These are phyloP conservation scores for Barnettozyma vustinii DNA, from an alignment of 805 yeast species.

Conservation along the genomic window DNA sequence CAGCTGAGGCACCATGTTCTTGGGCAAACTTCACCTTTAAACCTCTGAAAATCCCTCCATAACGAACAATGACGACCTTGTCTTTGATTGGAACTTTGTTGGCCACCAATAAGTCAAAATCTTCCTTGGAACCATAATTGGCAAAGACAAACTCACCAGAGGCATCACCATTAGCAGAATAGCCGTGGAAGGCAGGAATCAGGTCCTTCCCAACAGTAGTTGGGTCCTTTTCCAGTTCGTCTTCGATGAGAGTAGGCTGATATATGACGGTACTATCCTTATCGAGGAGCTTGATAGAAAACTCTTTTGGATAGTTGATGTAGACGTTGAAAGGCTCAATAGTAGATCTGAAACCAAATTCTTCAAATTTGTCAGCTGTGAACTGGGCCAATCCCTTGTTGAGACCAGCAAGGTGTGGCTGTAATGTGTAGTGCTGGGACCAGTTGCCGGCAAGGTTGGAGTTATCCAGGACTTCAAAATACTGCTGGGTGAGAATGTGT, in stretches of 20 bases:
- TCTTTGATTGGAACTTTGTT: constrained; percentile 48
- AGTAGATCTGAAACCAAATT: constrained; percentile 50
- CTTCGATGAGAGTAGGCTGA: constrained; percentile 51
- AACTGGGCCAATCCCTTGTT: constrained; percentile 46
- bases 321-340: constrained; percentile 58
- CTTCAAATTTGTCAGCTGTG: constrained; percentile 52
- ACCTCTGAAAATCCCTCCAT: constrained; percentile 66
- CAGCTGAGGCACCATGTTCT: constrained; percentile 64
- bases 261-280: constrained; percentile 29
- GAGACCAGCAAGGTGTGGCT: constrained; percentile 56
- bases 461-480: constrained; percentile 21
- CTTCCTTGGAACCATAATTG: constrained; percentile 61
- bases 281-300: constrained; percentile 40
- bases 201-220: constrained; percentile 37
- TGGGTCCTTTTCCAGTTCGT: constrained; percentile 45
- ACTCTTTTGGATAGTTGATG: constrained; percentile 56
- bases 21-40: constrained; percentile 74
- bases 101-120: constrained; percentile 43
- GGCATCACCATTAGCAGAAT: constrained; percentile 70
- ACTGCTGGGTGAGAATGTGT: constrained; percentile 15
- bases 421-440: constrained; percentile 46
- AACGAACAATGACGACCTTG: constrained; percentile 60
- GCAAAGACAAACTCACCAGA: constrained; percentile 62
- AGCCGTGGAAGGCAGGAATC: constrained; percentile 73
- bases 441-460: constrained; percentile 44